Evolutionary conservation across 768 basidiomycete species (phyloP), one percentile per base, ranked within the genome.

Genomic region (Boletellus ananas): DNA sequence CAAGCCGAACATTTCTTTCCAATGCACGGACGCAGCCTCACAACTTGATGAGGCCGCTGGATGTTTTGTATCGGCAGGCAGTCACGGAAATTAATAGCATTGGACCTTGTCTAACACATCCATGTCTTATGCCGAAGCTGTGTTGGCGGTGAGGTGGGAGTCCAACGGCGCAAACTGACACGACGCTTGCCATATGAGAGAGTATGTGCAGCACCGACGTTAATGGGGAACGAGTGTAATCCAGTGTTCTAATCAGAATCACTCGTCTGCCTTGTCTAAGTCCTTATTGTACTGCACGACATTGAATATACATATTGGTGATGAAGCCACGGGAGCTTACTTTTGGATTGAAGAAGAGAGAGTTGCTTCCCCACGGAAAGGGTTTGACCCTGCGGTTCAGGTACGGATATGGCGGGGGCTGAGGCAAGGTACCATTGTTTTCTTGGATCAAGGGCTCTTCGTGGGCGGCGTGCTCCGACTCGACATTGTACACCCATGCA

Each of bases 311-410:
- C 21, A 47, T 31, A 38, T 17, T 35, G 18, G 37, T 21, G 10
- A 17, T 6, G 4, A n/a, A 39, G 6, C 34, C 3, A 50, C 17
- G 42, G 10, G 43, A n/a, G 62, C 83, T 40, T 64, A 87, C 90
- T 58, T 80, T 74, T 44, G 81, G 67, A 66, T 90, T 92, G 74
- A 79, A 93, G 77, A 93, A 93, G 16, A 93, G 77, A 13, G 79
- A 78, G 79, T 93, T 93, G 59, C 58, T 69, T 20, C 90, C 90
- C 90, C 90, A 93, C 17, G 90, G 90, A 77, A 78, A 93, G 35
- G 90, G 87, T 68, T 88, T 90, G 51, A 66, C 66, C 52, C 90
- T 76, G 60, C 74, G 79, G 74, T 91, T 90, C 69, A 93, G 60
- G 73, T 85, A 89, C 37, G 88, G 80, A 61, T 82, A 93, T n/a